Conservation (phyloP, 2,329 filamentous ascomycete genomes). For the Colletotrichum limetticola region DNA sequence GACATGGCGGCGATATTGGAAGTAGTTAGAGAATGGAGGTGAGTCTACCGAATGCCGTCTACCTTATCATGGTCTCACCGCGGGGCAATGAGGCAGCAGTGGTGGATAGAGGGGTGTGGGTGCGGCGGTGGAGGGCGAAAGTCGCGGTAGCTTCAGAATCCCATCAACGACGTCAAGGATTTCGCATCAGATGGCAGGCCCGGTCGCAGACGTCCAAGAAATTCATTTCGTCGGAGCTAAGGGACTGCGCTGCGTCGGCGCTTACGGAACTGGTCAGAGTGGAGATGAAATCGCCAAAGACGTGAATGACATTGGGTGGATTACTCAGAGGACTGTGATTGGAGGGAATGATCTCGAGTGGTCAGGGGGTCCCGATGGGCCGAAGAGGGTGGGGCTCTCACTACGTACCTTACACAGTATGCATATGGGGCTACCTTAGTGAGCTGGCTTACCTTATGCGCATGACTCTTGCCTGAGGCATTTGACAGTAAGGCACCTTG, state of each 20-base stretch:
- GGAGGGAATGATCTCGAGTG: neutral
- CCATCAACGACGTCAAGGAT: slow-evolving; percentile 35
- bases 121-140: slow-evolving; percentile 45
- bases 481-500: neutral
- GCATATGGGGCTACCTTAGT: no score
- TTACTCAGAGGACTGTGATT: neutral
- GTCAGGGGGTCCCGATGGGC: neutral
- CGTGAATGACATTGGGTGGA: neutral
- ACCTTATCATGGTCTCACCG: slow-evolving; percentile 20
- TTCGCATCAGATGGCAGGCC: slow-evolving; percentile 14
- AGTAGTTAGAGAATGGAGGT: neutral
- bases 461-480: slow-evolving; percentile 5
- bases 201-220: slow-evolving; percentile 11
- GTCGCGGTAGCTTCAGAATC: neutral
- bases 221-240: slow-evolving; percentile 10
- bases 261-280: slow-evolving; percentile 1
- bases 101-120: slow-evolving; percentile 47
- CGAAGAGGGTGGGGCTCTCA: no score
- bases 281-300: neutral
- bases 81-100: neutral
- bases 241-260: neutral
- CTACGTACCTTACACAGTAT: no score
- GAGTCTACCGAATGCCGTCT: neutral
- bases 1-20: slow-evolving; percentile 32
- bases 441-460: neutral